These are phyloP conservation scores for Leersia perrieri DNA, from an alignment of 176 grass and related monocot species.

Conservation along the genomic window DNA sequence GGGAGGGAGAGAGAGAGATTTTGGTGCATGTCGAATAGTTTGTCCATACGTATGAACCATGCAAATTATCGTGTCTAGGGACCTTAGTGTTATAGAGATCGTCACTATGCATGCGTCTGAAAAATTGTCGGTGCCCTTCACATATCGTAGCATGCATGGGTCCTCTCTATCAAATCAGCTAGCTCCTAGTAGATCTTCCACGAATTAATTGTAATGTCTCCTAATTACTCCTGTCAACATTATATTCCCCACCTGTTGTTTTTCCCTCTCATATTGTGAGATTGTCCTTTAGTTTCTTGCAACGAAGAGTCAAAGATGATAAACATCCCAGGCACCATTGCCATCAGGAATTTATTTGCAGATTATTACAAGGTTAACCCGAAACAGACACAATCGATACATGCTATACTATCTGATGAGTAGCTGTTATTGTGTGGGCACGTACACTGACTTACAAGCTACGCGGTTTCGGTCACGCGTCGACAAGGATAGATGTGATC, in stretches of 20 bases:
- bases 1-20: neutral
- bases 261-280: neutral
- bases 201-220: neutral
- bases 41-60: neutral
- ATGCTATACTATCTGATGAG: neutral
- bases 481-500: neutral
- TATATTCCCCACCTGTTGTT: neutral
- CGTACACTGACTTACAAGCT: neutral
- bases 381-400: neutral
- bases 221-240: neutral
- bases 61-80: neutral
- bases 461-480: neutral
- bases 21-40: neutral
- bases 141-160: no score
- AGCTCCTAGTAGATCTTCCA: neutral
- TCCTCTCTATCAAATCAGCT: neutral
- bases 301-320: neutral
- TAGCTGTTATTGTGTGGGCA: neutral
- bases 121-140: neutral
- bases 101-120: neutral
- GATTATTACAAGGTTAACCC: neutral
- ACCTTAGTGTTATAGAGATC: neutral
- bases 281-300: neutral
- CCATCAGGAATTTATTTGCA: neutral
- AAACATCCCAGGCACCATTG: neutral